Percentiles rank a stretch among this genome's conserved stretches.
Conservation (phyloP, 1,139 yeast genomes). For the Protomyces arabidopsidicola region DNA sequence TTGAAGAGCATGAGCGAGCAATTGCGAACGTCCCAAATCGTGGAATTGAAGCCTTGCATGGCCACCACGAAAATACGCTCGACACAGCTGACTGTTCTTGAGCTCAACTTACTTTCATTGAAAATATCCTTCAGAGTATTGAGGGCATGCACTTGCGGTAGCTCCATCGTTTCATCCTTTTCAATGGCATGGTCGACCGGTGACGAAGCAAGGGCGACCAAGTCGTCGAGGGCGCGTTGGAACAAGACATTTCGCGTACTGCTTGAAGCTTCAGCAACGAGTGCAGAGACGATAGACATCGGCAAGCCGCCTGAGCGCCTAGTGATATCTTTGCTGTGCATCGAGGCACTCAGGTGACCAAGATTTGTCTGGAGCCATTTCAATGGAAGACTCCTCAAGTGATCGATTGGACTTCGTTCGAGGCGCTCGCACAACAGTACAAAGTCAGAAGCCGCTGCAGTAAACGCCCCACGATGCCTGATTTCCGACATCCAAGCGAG, state of each 20-base stretch:
- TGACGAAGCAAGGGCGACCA: conserved; percentile 38
- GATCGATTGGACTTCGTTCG: conserved; percentile 35
- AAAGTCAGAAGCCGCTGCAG: conserved; percentile 78
- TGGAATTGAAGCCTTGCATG: conserved; percentile 51
- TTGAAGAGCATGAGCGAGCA: conserved; percentile 92
- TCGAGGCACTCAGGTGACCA: conserved; percentile 45
- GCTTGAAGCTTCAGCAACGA: conserved; percentile 51
- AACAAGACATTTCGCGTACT: conserved; percentile 41
- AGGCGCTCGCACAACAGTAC: conserved; percentile 58
- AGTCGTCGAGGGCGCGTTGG: conserved; percentile 48
- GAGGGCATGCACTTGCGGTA: conserved; percentile 91
- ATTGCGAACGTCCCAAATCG: conserved; percentile 58
- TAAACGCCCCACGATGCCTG: conserved; percentile 86
- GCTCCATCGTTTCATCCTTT: conserved; percentile 52
- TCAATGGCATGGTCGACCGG: conserved; percentile 48
- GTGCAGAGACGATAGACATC: conserved; percentile 63
- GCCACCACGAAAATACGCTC: conserved; percentile 59
- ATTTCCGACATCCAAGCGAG: conserved; percentile 65
- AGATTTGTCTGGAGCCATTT: conserved; percentile 58
- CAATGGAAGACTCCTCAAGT: conserved; percentile 43
- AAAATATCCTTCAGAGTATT: conserved; percentile 75
- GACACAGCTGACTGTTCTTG: conserved; percentile 50
- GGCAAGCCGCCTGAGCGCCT: conserved; percentile 93
- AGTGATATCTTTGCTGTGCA: conserved; percentile 62
- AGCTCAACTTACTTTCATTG: conserved; percentile 61